These are phyloP conservation scores for Artemisia annua DNA, from an alignment of 129 eudicot genomes.

Conservation along the genomic window DNA sequence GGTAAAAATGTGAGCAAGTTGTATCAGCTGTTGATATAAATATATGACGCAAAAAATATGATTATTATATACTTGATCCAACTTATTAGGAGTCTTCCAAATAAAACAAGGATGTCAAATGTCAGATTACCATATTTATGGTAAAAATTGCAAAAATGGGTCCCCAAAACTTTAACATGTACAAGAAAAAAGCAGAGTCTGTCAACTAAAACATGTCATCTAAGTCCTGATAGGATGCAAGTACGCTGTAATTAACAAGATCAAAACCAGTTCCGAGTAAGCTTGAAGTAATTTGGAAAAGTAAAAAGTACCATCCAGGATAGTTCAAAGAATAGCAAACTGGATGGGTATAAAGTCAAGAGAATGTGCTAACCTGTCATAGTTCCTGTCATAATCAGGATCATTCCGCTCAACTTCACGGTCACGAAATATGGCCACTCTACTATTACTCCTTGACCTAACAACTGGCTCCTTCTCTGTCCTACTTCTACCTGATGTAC, in stretches of 20 bases:
- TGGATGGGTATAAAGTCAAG: neutral
- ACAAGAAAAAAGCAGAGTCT: neutral
- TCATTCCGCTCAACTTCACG: conserved; percentile 92
- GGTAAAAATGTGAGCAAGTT: too few species aligned
- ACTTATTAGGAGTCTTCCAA: neutral
- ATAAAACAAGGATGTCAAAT: neutral
- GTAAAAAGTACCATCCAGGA: neutral
- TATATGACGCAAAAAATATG: too few species aligned
- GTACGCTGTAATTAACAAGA: too few species aligned
- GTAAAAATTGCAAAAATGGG: neutral
- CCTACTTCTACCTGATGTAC: conserved; percentile 76
- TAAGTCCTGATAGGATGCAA: neutral
- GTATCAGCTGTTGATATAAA: too few species aligned
- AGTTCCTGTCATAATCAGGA: conserved; percentile 89
- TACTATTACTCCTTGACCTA: conserved; percentile 66
- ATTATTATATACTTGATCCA: too few species aligned
- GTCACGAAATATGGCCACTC: conserved; percentile 89
- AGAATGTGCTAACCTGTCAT: conserved; percentile 60
- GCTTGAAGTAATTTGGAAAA: neutral
- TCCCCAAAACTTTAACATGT: neutral
- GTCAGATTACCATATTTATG: neutral
- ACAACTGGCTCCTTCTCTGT: conserved; percentile 72
- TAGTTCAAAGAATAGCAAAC: too few species aligned
- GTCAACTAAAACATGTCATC: neutral
- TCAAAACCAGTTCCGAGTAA: neutral